phyloP scores from a whole-genome alignment of 257 asterid genomes.

The Mitragyna speciosa region DNA sequence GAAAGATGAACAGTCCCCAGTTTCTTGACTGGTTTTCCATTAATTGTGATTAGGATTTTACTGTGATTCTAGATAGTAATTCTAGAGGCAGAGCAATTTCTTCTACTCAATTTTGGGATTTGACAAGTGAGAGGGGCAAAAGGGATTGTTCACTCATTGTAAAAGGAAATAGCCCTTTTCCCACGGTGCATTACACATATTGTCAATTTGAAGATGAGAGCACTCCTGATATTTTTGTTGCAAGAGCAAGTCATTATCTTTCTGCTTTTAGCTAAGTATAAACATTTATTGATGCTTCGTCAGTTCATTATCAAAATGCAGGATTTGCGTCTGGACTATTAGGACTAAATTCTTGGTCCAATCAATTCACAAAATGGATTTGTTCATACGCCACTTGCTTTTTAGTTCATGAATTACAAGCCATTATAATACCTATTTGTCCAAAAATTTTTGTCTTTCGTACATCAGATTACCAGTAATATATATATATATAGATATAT shows the following conservation, averaged over 20 bases:
- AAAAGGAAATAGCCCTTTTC: background rate
- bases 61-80: background rate
- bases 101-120: background rate
- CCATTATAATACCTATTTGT: no score
- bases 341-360: background rate
- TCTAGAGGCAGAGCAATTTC: background rate
- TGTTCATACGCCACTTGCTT: no score
- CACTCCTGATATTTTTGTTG: background rate
- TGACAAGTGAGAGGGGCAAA: background rate
- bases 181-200: background rate
- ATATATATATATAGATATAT: no score
- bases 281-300: conserved; percentile 27
- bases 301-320: conserved; percentile 13
- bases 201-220: conserved; percentile 15
- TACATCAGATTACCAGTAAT: no score
- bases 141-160: background rate
- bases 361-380: no score
- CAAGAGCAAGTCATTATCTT: conserved; percentile 30
- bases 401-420: no score
- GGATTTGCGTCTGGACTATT: background rate
- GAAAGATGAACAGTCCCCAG: background rate
- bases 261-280: conserved; percentile 38
- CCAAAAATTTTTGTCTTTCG: no score
- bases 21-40: background rate
- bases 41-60: background rate